Conservation (phyloP, 164 flowering plant species). For the Platanus orientalis region DNA sequence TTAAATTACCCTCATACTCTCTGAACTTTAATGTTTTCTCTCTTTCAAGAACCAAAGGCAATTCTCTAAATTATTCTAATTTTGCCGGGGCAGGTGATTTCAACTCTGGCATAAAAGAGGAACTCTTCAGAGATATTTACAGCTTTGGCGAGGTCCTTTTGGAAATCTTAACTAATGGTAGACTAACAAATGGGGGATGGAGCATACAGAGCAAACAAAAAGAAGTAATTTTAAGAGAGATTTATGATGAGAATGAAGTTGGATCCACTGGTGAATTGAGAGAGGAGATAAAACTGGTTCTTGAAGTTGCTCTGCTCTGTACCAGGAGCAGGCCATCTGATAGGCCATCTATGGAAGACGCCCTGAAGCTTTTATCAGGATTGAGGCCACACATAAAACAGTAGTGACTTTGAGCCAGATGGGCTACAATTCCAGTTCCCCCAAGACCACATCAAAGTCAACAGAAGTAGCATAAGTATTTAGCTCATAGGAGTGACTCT, state of each 20-base stretch:
- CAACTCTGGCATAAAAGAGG: conserved; percentile 36
- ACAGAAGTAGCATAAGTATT: neutral
- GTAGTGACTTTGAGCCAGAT: conserved; percentile 5
- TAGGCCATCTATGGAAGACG: conserved; percentile 74
- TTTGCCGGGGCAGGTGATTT: conserved; percentile 37
- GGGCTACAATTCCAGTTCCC: neutral
- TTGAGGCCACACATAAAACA: conserved; percentile 22
- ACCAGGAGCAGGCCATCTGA: conserved; percentile 47
- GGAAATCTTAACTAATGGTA: conserved; percentile 71
- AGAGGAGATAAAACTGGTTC: conserved; percentile 49
- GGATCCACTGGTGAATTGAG: conserved; percentile 22
- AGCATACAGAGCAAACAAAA: conserved; percentile 39
- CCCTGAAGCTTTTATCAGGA: conserved; percentile 53
- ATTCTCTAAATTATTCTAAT: neutral
- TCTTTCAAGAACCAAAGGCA: neutral
- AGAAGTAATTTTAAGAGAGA: conserved; percentile 53
- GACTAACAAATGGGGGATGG: conserved; percentile 37
- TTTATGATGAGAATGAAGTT: conserved; percentile 42
- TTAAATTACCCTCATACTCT: no score
- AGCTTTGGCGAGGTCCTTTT: conserved; percentile 71
- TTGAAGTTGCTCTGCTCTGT: conserved; percentile 70
- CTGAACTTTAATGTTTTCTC: no score
- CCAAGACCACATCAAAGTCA: neutral
- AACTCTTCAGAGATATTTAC: conserved; percentile 55
- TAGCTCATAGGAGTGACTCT: neutral